These are phyloP conservation scores for Russula sp. DNA, from an alignment of 768 basidiomycete genomes.

Conservation along the genomic window DNA sequence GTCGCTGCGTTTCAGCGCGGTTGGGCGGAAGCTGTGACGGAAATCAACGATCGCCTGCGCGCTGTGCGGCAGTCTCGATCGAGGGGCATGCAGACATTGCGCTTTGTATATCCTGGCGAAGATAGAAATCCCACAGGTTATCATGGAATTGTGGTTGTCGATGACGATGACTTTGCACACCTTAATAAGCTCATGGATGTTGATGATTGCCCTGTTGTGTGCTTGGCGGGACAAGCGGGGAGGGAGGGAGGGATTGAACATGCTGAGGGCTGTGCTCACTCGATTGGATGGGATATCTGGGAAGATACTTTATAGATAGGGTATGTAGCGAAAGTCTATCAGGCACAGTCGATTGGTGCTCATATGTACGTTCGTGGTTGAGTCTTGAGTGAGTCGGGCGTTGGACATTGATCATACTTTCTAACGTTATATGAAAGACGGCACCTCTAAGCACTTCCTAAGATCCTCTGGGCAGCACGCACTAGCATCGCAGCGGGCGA, in stretches of 20 bases:
- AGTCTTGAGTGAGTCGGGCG: neutral
- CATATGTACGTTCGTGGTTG: no score
- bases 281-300: no score
- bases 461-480: no score
- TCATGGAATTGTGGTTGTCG: slow-evolving; percentile 24
- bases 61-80: slow-evolving; percentile 33
- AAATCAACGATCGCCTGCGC: slow-evolving; percentile 40
- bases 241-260: neutral
- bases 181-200: slow-evolving; percentile 11
- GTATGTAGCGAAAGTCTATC: no score
- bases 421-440: no score
- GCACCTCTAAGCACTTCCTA: slow-evolving; percentile 10
- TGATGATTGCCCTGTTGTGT: slow-evolving; percentile 30
- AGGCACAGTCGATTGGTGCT: no score
- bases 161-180: slow-evolving; percentile 25
- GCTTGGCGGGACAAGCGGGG: slow-evolving; percentile 32
- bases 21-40: slow-evolving; percentile 53
- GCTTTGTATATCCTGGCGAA: slow-evolving; percentile 28
- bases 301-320: no score
- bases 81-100: slow-evolving; percentile 41
- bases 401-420: neutral
- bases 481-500: no score
- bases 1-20: slow-evolving; percentile 50
- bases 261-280: no score
- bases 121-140: slow-evolving; percentile 26